A percentile compares a stretch with the other conserved stretches of the same genome.
These are phyloP conservation scores for Chalara sp. DNA, from an alignment of 2,329 filamentous ascomycete species.

Conservation along the genomic window DNA sequence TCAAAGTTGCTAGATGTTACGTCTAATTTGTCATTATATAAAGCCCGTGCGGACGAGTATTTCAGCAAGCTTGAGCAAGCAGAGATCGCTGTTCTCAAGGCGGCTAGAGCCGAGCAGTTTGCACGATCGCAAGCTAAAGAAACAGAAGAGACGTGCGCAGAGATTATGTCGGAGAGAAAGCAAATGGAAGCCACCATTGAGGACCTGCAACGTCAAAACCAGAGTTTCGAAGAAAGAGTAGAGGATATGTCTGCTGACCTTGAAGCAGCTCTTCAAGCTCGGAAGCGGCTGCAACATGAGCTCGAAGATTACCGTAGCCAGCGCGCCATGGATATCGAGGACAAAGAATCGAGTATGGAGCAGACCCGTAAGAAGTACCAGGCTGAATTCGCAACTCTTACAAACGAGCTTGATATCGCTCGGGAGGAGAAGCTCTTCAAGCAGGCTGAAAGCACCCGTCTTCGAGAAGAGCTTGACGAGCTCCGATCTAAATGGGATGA, in stretches of 20 bases:
- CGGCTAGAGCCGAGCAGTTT: constrained; percentile 85
- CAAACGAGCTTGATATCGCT: constrained; percentile 87
- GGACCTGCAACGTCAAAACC: constrained; percentile 82
- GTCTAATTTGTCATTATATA: constrained; percentile 82
- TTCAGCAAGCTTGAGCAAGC: constrained; percentile 96
- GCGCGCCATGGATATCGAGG: constrained; percentile 91
- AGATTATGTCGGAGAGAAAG: constrained; percentile 86
- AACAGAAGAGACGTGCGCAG: constrained; percentile 83
- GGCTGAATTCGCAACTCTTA: constrained; percentile 79
- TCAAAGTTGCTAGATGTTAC: constrained; percentile 80
- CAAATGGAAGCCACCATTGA: constrained; percentile 84
- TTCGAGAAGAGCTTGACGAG: constrained; percentile 95
- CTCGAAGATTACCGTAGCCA: constrained; percentile 96
- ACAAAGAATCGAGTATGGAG: constrained; percentile 93
- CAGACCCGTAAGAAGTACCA: constrained; percentile 98
- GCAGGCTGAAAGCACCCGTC: constrained; percentile 77
- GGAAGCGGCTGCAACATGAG: constrained; percentile 93
- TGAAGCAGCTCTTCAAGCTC: constrained; percentile 76
- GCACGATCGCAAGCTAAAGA: constrained; percentile 85
- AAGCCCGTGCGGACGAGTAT: constrained; percentile 88
- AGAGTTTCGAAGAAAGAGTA: constrained; percentile 82
- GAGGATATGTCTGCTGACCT: constrained; percentile 90
- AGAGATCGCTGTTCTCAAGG: constrained; percentile 91
- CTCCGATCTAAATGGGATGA: constrained; percentile 96
- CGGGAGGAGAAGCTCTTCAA: constrained; percentile 81